Conservation (phyloP, 192 early-diverging fungal genomes). For the Linnemannia exigua region DNA sequence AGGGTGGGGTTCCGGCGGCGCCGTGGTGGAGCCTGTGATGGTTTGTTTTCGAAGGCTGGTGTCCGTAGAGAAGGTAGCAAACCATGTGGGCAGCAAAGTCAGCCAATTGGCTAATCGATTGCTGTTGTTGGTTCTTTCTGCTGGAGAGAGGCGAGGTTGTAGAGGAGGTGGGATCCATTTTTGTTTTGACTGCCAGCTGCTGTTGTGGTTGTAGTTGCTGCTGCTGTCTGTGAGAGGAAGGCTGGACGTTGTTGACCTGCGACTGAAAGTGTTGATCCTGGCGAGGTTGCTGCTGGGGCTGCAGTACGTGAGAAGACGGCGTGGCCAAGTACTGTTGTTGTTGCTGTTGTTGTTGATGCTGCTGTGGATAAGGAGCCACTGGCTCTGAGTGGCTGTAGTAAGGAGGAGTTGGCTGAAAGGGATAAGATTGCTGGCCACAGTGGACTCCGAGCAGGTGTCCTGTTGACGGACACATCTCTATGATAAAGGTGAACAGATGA, state of each 20-base stretch:
- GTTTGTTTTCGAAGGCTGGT: slow-evolving; percentile 37
- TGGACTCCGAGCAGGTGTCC: slow-evolving; percentile 16
- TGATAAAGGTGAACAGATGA: neutral
- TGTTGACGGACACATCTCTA: slow-evolving; percentile 24
- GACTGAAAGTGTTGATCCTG: slow-evolving; percentile 25
- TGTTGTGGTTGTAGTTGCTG: slow-evolving; percentile 32
- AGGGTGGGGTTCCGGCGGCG: slow-evolving; percentile 28
- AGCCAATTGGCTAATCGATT: slow-evolving; percentile 60
- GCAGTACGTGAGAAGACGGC: slow-evolving; percentile 22
- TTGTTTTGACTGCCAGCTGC: slow-evolving; percentile 23
- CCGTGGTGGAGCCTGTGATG: neutral
- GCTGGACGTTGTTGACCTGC: slow-evolving; percentile 17
- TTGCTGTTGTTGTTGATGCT: slow-evolving; percentile 13
- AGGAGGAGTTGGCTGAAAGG: slow-evolving; percentile 30
- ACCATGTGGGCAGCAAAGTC: slow-evolving; percentile 73
- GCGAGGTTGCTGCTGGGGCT: slow-evolving; percentile 32
- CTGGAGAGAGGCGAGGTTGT: slow-evolving; percentile 18
- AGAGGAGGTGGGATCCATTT: neutral
- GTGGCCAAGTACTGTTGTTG: slow-evolving; percentile 38
- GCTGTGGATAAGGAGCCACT: slow-evolving; percentile 1
- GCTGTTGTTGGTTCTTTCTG: slow-evolving; percentile 32
- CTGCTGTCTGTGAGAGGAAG: slow-evolving; percentile 16
- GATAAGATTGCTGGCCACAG: slow-evolving; percentile 9
- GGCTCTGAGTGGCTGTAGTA: slow-evolving; percentile 26
- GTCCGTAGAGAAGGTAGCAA: slow-evolving; percentile 65